A percentile compares a stretch with the other conserved stretches of the same genome.
phyloP scores from a whole-genome alignment of 148 eudicot genomes.

The Diospyros kaki region DNA sequence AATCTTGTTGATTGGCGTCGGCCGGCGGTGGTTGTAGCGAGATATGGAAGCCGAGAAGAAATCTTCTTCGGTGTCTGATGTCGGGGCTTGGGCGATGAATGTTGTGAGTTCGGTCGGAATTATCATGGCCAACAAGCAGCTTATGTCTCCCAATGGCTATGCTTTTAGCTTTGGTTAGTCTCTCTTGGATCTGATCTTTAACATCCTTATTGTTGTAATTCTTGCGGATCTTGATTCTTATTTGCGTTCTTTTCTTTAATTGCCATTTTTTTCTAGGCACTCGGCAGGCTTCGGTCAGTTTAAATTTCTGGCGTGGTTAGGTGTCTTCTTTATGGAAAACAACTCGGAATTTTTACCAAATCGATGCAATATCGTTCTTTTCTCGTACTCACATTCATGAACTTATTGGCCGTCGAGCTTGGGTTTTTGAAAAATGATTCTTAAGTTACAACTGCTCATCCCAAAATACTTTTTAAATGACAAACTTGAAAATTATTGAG shows the following conservation, averaged over 20 bases:
- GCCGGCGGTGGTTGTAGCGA: too few relatives aligned
- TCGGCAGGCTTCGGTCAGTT: neutral
- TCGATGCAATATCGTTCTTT: too few relatives aligned
- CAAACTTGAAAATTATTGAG: too few relatives aligned
- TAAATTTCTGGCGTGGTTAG: neutral
- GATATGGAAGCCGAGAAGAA: constrained; percentile 61
- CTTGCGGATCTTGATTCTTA: neutral
- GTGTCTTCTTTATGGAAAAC: neutral
- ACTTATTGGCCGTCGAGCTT: too few relatives aligned
- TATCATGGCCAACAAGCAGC: constrained; percentile 80
- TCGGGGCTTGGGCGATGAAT: constrained; percentile 83
- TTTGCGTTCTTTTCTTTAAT: neutral
- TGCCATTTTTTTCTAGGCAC: neutral
- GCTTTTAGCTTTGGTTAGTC: constrained; percentile 56
- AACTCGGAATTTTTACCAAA: too few relatives aligned
- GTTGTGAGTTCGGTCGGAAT: constrained; percentile 69
- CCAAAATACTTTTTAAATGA: too few relatives aligned
- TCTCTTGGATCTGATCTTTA: constrained; percentile 11
- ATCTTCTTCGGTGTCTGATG: constrained; percentile 45
- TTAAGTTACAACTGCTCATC: too few relatives aligned
- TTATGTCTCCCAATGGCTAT: constrained; percentile 58
- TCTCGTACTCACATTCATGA: too few relatives aligned
- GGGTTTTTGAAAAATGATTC: too few relatives aligned
- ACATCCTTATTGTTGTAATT: neutral
- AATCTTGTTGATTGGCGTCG: too few relatives aligned